Conservation (phyloP, 2,329 filamentous ascomycete genomes). For the Colletotrichum abscissum region DNA sequence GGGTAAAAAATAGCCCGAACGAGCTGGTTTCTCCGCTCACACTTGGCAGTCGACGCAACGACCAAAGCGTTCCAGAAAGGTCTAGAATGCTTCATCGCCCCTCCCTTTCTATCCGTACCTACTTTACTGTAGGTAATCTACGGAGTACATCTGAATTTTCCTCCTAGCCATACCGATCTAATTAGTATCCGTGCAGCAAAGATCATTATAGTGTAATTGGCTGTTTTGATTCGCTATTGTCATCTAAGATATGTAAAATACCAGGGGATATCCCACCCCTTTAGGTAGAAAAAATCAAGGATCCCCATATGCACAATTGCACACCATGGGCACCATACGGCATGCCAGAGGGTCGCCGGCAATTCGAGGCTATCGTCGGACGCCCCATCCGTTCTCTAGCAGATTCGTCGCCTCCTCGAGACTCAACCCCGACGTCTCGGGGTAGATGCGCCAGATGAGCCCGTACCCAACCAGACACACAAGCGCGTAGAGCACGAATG, state of each 20-base stretch:
- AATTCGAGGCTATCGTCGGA: slow-evolving; percentile 48
- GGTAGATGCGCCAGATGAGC: slow-evolving; percentile 80
- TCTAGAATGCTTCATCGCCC: neutral
- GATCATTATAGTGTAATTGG: no score
- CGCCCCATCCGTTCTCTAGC: slow-evolving; percentile 79
- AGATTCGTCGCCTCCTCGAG: slow-evolving; percentile 83
- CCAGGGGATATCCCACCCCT: no score
- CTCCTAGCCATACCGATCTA: no score
- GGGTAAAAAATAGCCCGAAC: neutral
- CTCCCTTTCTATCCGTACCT: neutral
- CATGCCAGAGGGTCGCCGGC: neutral
- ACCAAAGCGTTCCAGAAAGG: neutral
- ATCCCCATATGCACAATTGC: no score
- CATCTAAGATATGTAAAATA: no score
- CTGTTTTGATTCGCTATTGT: no score
- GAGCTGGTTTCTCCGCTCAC: neutral
- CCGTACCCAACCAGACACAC: slow-evolving; percentile 78
- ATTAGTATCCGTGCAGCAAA: no score
- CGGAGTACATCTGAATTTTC: neutral
- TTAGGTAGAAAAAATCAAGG: neutral
- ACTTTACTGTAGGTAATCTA: no score
- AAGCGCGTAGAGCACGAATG: slow-evolving; percentile 82
- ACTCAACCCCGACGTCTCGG: slow-evolving; percentile 84
- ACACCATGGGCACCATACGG: neutral
- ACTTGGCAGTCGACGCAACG: neutral